Conservation (phyloP, 768 basidiomycete genomes). For the Pleurotus sapidus region DNA sequence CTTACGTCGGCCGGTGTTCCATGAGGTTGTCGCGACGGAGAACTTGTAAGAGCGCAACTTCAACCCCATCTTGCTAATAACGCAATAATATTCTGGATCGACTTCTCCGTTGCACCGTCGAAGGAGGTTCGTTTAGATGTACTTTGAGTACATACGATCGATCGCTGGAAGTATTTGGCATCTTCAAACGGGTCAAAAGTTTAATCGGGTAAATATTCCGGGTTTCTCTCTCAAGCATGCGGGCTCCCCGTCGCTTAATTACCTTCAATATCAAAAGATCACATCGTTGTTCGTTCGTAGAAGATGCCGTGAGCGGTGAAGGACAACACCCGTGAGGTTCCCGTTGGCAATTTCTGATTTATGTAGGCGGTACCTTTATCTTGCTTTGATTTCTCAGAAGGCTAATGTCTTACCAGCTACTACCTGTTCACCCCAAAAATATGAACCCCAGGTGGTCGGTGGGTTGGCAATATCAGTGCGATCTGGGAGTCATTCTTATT, state of each 20-base stretch:
- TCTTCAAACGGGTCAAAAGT: not conserved
- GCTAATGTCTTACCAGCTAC: not conserved
- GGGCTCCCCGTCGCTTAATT: not conserved
- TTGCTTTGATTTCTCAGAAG: not conserved
- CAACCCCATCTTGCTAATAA: too few relatives aligned
- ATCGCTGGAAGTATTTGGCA: not conserved
- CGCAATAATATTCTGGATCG: too few relatives aligned
- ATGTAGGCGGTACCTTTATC: too few relatives aligned
- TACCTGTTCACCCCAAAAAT: slow-evolving; percentile 4
- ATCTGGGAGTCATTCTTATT: not conserved
- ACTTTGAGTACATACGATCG: not conserved
- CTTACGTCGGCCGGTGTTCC: too few relatives aligned
- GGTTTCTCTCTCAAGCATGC: too few relatives aligned
- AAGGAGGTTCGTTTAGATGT: not conserved
- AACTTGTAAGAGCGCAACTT: too few relatives aligned
- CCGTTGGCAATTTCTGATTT: too few relatives aligned
- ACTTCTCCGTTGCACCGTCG: too few relatives aligned
- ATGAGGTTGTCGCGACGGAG: too few relatives aligned
- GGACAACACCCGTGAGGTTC: too few relatives aligned
- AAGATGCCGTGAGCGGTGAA: too few relatives aligned
- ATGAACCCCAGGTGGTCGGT: not conserved
- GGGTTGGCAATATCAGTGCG: not conserved
- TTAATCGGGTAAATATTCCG: not conserved
- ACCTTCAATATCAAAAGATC: not conserved
- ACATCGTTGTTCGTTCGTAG: too few relatives aligned